A percentile compares a stretch with the other conserved stretches of the same genome.
Evolutionary conservation across 2,329 filamentous ascomycete species (phyloP).

Genomic region (Dryadomyces quercivorus): DNA sequence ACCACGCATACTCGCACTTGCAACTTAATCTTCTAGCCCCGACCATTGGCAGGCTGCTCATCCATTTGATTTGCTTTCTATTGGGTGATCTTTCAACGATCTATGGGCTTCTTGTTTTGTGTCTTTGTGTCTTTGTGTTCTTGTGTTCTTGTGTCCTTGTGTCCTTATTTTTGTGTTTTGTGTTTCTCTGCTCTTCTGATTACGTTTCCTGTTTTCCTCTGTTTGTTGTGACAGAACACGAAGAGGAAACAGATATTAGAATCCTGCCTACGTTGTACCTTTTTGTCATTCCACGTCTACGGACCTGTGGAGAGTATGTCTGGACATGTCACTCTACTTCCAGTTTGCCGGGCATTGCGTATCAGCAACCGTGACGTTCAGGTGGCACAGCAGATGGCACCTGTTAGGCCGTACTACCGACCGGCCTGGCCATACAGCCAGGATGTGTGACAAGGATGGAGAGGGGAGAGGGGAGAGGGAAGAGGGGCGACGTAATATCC

Average conservation of each 20-base stretch:
- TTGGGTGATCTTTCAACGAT: no score
- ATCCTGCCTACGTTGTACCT: neutral
- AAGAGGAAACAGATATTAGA: neutral
- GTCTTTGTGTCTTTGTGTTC: no score
- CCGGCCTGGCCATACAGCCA: neutral
- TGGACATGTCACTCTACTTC: no score
- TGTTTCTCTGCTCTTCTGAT: neutral
- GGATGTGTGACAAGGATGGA: no score
- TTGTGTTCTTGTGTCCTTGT: neutral
- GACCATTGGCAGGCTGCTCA: no score
- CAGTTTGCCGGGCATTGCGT: neutral
- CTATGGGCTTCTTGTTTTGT: no score
- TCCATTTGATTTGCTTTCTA: no score
- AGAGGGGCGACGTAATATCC: neutral
- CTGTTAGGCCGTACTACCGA: neutral
- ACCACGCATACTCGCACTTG: no score
- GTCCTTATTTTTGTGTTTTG: neutral
- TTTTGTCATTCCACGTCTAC: neutral
- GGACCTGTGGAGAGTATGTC: no score
- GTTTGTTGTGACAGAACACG: neutral
- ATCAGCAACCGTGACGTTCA: neutral
- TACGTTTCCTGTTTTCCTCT: neutral
- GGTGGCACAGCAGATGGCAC: neutral
- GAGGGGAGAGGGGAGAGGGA: neutral
- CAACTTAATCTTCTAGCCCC: no score